Evolutionary conservation across 495 filamentous ascomycete species (phyloP), one percentile per base, ranked within the genome.

Genomic region (Lasiosphaeriaceae sp.): DNA sequence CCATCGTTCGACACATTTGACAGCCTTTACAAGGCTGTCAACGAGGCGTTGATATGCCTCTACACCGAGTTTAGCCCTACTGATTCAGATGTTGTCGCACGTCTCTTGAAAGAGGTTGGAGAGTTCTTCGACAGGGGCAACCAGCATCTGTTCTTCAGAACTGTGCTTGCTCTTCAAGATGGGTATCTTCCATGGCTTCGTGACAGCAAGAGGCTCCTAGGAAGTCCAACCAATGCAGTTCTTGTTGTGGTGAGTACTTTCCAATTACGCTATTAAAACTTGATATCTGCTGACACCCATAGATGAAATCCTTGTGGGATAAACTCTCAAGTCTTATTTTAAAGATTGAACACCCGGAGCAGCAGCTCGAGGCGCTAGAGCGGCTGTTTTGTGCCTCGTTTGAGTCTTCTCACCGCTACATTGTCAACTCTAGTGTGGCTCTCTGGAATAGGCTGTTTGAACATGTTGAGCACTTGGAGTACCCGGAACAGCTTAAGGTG

Each of bases 161-260:
- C 71, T 20, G 62, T 88, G n/a, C 64, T 72, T 9, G 76, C 74
- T 39, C 63, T 85, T n/a, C 86, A 90, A 64, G 68, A 75, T 35
- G 85, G 84, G 1, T 61, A 90, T 31, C 62, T 74, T 3, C 57
- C 74, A 6, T 91, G 87, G 86, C 67, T 90, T 31, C 71, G 75
- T 51, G 88, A 91, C 59, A 45, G 60, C 1, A 72, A 71, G 14
- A 63, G 70, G 35, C 57, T 61, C 48, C 67, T 77, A 29, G 56
- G 69, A 52, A 71, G 59, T 34, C 63, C 70, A 26, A 59, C 67
- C 17, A 67, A 58, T 24, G 46, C 62, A 2, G 51, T 68, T 8
- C 57, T 70, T 26, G 60, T 66, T 54, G 58, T 63, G 46, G 77
- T 79, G 69, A 68, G 75, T 73, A 49, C n/a, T n/a, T n/a, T 11